Conservation (phyloP, 495 filamentous ascomycete genomes). For the Annulohypoxylon moriforme region DNA sequence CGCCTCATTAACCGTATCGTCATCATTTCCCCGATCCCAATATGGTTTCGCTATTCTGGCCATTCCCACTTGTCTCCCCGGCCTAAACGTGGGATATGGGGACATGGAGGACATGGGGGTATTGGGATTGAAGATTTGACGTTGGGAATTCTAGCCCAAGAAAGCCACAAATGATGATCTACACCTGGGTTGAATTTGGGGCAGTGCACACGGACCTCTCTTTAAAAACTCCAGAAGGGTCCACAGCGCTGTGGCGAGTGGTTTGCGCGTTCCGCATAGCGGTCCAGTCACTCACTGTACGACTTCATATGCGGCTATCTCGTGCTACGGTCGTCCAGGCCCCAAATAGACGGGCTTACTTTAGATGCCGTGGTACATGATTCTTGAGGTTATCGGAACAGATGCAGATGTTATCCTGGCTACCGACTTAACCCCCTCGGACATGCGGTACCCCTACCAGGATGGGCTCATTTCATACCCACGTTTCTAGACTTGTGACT, state of each 20-base stretch:
- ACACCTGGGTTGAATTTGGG: constrained; percentile 34
- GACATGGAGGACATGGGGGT: neutral
- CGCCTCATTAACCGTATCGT: constrained; percentile 19
- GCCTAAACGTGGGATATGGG: neutral
- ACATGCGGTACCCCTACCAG: constrained; percentile 28
- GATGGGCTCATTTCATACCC: constrained; percentile 13
- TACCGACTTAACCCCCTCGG: neutral
- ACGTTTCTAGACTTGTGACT: constrained; percentile 1
- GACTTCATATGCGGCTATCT: constrained; percentile 42
- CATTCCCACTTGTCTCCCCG: neutral
- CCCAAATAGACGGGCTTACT: constrained; percentile 17
- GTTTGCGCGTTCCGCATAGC: constrained; percentile 37
- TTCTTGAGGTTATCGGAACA: constrained; percentile 26
- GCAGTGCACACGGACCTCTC: constrained; percentile 34
- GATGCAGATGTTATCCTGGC: constrained; percentile 13
- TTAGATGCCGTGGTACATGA: constrained; percentile 29
- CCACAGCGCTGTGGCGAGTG: constrained; percentile 43
- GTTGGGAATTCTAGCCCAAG: constrained; percentile 31
- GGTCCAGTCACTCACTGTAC: constrained; percentile 32
- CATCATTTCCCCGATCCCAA: constrained; percentile 21
- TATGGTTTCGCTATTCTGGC: constrained; percentile 8
- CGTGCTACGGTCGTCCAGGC: constrained; percentile 24
- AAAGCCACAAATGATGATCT: constrained; percentile 41
- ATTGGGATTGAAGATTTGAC: constrained; percentile 27
- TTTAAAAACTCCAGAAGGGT: constrained; percentile 4